Evolutionary conservation across 2,329 filamentous ascomycete genomes (phyloP).

Genomic region (Trichophaea hybrida): DNA sequence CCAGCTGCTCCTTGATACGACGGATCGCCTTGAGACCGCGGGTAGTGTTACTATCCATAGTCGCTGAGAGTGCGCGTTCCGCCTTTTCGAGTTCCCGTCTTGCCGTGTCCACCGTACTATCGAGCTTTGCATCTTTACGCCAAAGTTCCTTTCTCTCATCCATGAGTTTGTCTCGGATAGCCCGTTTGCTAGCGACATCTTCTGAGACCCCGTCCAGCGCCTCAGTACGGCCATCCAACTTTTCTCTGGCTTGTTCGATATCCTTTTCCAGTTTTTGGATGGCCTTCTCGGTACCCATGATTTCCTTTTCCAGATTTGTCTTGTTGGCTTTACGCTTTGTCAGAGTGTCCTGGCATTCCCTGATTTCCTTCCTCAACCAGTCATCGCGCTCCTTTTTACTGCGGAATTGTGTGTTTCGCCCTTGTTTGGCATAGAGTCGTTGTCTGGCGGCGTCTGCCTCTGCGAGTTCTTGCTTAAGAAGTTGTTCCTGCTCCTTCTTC

Average conservation of each 20-base stretch:
- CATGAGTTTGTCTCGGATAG: constrained; percentile 60
- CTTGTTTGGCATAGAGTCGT: constrained; percentile 82
- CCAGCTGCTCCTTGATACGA: constrained; percentile 61
- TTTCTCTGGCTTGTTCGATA: constrained; percentile 52
- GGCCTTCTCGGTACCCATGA: constrained; percentile 52
- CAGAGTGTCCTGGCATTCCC: constrained; percentile 61
- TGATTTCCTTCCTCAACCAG: constrained; percentile 66
- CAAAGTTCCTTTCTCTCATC: constrained; percentile 80
- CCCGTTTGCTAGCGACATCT: constrained; percentile 61
- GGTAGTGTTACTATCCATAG: constrained; percentile 80
- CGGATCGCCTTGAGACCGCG: constrained; percentile 77
- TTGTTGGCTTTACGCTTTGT: constrained; percentile 71
- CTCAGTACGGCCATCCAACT: constrained; percentile 64
- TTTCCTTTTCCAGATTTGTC: constrained; percentile 72
- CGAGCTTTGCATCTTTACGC: constrained; percentile 76
- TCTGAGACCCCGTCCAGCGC: constrained; percentile 59
- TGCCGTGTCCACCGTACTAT: constrained; percentile 60
- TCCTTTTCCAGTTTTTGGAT: constrained; percentile 61
- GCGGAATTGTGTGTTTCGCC: constrained; percentile 70
- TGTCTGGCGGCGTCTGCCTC: constrained; percentile 60
- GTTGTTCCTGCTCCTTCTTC: constrained; percentile 57
- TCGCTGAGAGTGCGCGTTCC: constrained; percentile 61
- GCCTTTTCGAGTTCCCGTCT: constrained; percentile 62
- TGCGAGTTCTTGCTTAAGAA: constrained; percentile 56
- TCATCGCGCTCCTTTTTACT: constrained; percentile 79